Evolutionary conservation across 768 basidiomycete genomes (phyloP).

Genomic region (Suillus cothurnatus): DNA sequence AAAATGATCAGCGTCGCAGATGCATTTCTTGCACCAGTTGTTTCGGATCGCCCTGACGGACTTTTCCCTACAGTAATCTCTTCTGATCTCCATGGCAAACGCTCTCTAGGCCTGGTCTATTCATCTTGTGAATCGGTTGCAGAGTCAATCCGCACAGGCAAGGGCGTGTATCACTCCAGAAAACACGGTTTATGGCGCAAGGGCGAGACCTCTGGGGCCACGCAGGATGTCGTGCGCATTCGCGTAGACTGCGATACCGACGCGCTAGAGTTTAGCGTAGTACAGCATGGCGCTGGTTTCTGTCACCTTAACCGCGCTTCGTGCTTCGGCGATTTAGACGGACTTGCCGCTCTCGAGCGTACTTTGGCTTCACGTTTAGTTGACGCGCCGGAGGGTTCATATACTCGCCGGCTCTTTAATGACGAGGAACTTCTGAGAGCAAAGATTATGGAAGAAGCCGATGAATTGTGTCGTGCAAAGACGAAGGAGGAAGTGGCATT

Average conservation of each 20-base stretch:
- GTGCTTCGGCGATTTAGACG: conserved; percentile 86
- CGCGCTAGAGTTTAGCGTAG: conserved; percentile 86
- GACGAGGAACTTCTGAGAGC: conserved; percentile 81
- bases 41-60: conserved; percentile 88
- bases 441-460: conserved; percentile 98
- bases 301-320: conserved; percentile 88
- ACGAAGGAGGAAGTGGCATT: conserved; percentile 85
- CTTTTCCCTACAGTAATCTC: conserved; percentile 93
- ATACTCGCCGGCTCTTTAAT: conserved; percentile 84
- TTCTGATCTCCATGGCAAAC: conserved; percentile 62
- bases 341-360: conserved; percentile 78
- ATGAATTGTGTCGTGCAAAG: conserved; percentile 87
- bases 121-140: conserved; percentile 85
- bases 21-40: conserved; percentile 80
- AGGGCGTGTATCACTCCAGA: conserved; percentile 95
- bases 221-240: conserved; percentile 84
- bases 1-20: conserved; percentile 74
- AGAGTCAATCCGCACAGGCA: conserved; percentile 85
- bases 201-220: conserved; percentile 94
- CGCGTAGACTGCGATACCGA: conserved; percentile 92
- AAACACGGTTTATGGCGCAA: conserved; percentile 97
- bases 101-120: conserved; percentile 91
- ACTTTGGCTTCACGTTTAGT: conserved; percentile 72
- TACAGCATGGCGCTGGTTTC: conserved; percentile 90
- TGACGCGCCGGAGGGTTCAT: conserved; percentile 87